Base-by-base conservation (phyloP, 129 eudicot species). In the Artemisia argyi region DNA sequence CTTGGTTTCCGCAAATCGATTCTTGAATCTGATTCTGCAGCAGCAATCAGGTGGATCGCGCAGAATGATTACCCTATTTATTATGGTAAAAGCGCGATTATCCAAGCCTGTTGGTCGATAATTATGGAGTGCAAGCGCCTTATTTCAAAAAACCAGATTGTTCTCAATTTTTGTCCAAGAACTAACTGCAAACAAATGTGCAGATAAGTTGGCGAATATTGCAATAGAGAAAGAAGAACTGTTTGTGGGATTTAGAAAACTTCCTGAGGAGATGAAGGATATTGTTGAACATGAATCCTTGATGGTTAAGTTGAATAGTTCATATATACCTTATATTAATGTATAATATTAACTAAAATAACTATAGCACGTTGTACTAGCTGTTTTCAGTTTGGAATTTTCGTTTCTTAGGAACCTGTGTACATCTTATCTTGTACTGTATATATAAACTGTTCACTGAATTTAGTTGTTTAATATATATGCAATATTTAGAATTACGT, bases 171-270 rank as follows among this genome's bases (percentile, higher is more conserved):
- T 14, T 46, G 56, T 22, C 50, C 44, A 3, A 47, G 72, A 26
- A 11, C 28, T 2, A 26, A 11, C 28, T 2, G 49, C 50, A 14
- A 68, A 68, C 61, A 52, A 68, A n/a, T 68, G 73, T 30, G 73
- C 73, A 14, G 73, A 68, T 68, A 68, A 68, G 61, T 24, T 68
- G 61, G 73, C 73, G 19, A 6, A 2, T 51, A 50, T 68, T 46
- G 73, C 48, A 17, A 9, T 28, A 2, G 16, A 68, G 1, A 53
- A 16, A 1, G 15, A 15, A 51, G 1, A 3, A 52, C 2, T 1
- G 11, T 51, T 26, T 17, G 9, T 5, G 49, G 50, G 28, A 1
- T 0, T 50, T 32, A 7, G 1, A 1, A 11, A 28, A 26, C 24
- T 68, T 68, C 73, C 73, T 7, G 1, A 14, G 26, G 49, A 68